A percentile compares a stretch with the other conserved stretches of the same genome.
These are phyloP conservation scores for Vicia sativa DNA, from an alignment of 306 rosid genomes.

Conservation along the genomic window DNA sequence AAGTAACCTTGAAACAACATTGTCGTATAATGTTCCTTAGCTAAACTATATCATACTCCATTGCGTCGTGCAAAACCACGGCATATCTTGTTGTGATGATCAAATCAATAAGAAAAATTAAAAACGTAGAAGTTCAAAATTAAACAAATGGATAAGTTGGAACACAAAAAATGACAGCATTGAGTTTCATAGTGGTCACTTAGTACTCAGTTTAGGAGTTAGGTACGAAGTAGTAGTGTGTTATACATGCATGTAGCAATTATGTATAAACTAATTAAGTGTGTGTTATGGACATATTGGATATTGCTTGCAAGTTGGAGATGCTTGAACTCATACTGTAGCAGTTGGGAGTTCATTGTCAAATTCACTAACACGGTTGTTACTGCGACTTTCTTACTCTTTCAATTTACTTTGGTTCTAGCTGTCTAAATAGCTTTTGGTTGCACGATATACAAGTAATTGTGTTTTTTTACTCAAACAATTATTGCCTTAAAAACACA, in stretches of 20 bases:
- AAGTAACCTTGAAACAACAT: constrained; percentile 1
- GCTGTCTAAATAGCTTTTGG: background rate
- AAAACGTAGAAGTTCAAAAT: constrained; percentile 3
- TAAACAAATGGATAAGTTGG: background rate
- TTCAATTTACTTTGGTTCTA: background rate
- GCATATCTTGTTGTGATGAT: constrained; percentile 18
- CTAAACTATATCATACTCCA: constrained; percentile 10
- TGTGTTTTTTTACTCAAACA: background rate
- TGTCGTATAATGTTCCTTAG: background rate
- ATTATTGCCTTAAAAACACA: background rate
- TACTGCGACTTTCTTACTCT: background rate
- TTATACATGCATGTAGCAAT: constrained; percentile 24
- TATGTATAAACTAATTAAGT: constrained; percentile 47
- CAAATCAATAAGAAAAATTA: constrained; percentile 14
- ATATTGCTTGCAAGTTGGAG: constrained; percentile 56
- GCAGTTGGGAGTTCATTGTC: constrained; percentile 45
- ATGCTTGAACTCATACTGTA: constrained; percentile 40
- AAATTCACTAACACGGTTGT: constrained; percentile 20
- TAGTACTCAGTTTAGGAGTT: constrained; percentile 32
- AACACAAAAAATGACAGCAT: background rate
- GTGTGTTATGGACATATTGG: constrained; percentile 13
- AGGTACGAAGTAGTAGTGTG: constrained; percentile 37
- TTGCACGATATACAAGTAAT: background rate
- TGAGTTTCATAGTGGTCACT: background rate
- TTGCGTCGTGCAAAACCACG: background rate